A percentile compares a stretch with the other conserved stretches of the same genome.
These are phyloP conservation scores for Flaveria ramosissima DNA, from an alignment of 129 eudicot species.

Conservation along the genomic window DNA sequence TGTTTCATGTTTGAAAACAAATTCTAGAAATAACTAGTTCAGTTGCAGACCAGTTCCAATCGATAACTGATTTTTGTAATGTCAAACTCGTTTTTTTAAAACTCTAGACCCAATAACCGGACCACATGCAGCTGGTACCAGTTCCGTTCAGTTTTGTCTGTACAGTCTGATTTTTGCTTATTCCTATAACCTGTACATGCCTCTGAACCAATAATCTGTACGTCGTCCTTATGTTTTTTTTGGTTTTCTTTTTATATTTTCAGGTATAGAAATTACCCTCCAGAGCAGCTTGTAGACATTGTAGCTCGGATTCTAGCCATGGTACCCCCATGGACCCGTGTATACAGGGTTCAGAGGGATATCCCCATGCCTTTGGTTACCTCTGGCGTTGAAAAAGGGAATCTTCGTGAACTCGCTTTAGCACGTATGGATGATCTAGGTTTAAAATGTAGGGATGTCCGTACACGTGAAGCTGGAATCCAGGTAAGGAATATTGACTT, in stretches of 20 bases:
- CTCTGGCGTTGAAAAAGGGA: constrained; percentile 98
- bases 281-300: constrained; percentile 98
- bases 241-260: constrained; percentile 2
- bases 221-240: background rate
- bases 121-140: background rate
- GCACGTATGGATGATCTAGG: constrained; percentile 99
- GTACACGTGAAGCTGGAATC: constrained; percentile 99
- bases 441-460: constrained; percentile 93
- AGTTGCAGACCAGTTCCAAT: background rate
- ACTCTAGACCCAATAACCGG: background rate
- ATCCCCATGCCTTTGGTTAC: constrained; percentile 99
- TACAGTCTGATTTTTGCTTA: background rate
- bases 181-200: background rate
- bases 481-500: constrained; percentile 51
- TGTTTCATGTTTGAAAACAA: background rate
- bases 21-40: background rate
- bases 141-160: background rate
- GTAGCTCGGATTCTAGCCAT: constrained; percentile 89
- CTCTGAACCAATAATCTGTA: constrained; percentile 2
- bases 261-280: constrained; percentile 98
- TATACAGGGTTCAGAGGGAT: constrained; percentile 97
- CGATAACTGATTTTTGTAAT: background rate
- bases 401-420: constrained; percentile 91
- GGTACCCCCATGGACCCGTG: constrained; percentile 99
- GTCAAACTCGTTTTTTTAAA: background rate